These are phyloP conservation scores for Penicillium alfredii DNA, from an alignment of 495 filamentous ascomycete genomes.

Conservation along the genomic window DNA sequence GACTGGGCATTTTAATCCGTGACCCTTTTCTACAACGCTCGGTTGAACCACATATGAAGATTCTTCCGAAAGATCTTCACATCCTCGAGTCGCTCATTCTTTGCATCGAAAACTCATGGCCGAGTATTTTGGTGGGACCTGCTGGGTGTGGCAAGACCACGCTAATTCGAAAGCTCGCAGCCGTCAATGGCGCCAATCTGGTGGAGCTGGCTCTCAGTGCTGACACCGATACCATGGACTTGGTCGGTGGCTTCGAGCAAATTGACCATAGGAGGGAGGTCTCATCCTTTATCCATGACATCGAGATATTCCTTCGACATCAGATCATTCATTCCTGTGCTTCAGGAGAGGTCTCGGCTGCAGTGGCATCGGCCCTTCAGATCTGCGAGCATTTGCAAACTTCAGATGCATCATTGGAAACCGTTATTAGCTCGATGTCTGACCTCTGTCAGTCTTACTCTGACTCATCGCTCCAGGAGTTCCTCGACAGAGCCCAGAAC, in stretches of 20 bases:
- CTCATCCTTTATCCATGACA: slow-evolving; percentile 46
- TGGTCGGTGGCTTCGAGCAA: slow-evolving; percentile 96
- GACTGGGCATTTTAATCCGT: slow-evolving; percentile 62
- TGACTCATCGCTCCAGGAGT: slow-evolving; percentile 25
- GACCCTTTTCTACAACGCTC: slow-evolving; percentile 51
- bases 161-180: slow-evolving; percentile 72
- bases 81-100: slow-evolving; percentile 81
- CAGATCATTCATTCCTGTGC: slow-evolving; percentile 47
- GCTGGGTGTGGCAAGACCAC: slow-evolving; percentile 83
- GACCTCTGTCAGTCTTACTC: slow-evolving; percentile 25
- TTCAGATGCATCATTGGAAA: slow-evolving; percentile 29
- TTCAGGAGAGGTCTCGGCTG: slow-evolving; percentile 29
- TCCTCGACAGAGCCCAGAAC: slow-evolving; percentile 29
- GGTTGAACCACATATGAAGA: slow-evolving; percentile 48
- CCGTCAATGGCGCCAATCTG: slow-evolving; percentile 62
- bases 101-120: slow-evolving; percentile 78
- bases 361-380: slow-evolving; percentile 26
- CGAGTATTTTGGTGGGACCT: slow-evolving; percentile 79
- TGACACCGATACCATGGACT: slow-evolving; percentile 93
- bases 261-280: slow-evolving; percentile 69
- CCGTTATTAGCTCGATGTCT: slow-evolving; percentile 29
- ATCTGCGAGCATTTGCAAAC: slow-evolving; percentile 31
- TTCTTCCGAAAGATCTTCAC: slow-evolving; percentile 52
- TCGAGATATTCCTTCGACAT: slow-evolving; percentile 49
- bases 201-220: slow-evolving; percentile 79